phyloP scores from a whole-genome alignment of 225 moss, liverwort and hornwort species.

The Lunularia cruciata region DNA sequence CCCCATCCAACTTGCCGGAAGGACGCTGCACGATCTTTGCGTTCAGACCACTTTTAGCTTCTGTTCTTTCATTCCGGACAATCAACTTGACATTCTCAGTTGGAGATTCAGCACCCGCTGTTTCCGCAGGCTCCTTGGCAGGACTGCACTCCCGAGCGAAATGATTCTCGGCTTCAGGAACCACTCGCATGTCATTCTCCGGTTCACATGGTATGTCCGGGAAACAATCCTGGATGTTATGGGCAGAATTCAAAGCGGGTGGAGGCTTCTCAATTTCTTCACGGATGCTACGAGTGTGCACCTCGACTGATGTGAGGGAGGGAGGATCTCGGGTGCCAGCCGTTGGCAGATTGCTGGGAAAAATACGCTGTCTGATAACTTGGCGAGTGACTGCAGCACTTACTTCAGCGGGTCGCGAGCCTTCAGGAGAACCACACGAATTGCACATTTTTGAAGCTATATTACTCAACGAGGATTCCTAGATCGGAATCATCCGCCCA shows the following conservation, averaged over 20 bases:
- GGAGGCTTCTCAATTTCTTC: background rate
- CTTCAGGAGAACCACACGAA: background rate
- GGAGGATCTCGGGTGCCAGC: background rate
- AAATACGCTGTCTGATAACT: background rate
- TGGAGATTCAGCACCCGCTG: background rate
- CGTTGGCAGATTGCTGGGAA: background rate
- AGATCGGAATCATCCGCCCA: too few species aligned
- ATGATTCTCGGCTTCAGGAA: conserved; percentile 10
- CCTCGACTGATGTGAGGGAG: background rate
- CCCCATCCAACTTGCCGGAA: conserved; percentile 58
- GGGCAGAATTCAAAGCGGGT: background rate
- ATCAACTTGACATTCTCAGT: background rate
- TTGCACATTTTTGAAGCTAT: background rate
- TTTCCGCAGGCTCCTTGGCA: too few species aligned
- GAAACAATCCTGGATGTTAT: conserved; percentile 1
- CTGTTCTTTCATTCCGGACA: conserved; percentile 21
- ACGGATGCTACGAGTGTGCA: background rate
- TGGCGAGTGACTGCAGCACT: background rate
- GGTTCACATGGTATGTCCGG: background rate
- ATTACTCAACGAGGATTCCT: too few species aligned
- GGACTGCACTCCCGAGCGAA: background rate
- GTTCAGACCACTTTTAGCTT: conserved; percentile 52
- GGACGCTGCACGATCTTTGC: conserved; percentile 58
- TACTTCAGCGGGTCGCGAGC: conserved; percentile 18
- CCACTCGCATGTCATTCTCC: background rate